These are phyloP conservation scores for Trichoderma sp. DNA, from an alignment of 2,329 filamentous ascomycete species.

Conservation along the genomic window DNA sequence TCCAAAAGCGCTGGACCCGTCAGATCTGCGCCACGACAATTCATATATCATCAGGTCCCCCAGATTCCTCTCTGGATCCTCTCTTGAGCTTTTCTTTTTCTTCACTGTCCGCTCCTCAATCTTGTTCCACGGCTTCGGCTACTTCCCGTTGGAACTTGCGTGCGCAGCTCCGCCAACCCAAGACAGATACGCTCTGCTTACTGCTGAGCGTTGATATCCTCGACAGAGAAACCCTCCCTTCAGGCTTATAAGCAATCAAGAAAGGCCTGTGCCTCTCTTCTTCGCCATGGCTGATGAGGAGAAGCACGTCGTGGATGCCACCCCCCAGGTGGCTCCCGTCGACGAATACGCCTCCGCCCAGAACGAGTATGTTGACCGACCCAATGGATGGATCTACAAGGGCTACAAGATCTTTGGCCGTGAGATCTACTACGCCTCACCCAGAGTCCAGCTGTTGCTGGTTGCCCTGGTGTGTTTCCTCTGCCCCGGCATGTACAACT, in stretches of 20 bases:
- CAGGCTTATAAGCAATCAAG: background rate
- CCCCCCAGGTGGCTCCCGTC: constrained; percentile 27
- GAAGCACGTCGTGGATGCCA: constrained; percentile 23
- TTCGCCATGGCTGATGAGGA: constrained; percentile 38
- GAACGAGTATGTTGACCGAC: constrained; percentile 39
- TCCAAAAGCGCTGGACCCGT: constrained; percentile 22
- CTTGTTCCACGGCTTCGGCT: constrained; percentile 21
- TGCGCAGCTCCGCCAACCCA: constrained; percentile 5
- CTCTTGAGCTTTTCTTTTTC: constrained; percentile 13
- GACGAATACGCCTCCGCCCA: constrained; percentile 32
- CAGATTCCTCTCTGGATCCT: constrained; percentile 17
- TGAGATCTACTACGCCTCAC: constrained; percentile 72
- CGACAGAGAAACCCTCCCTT: background rate
- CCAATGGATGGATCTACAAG: constrained; percentile 70
- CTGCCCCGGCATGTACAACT: constrained; percentile 75
- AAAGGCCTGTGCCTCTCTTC: background rate
- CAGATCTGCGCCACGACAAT: constrained; percentile 24
- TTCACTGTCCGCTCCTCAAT: constrained; percentile 21
- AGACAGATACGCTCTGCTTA: background rate
- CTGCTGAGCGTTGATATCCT: background rate
- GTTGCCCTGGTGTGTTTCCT: constrained; percentile 62
- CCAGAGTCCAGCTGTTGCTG: constrained; percentile 71
- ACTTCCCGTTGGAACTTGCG: constrained; percentile 19
- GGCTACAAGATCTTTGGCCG: constrained; percentile 57
- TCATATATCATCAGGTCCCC: constrained; percentile 30